Percentiles rank a stretch among this genome's conserved stretches.
Evolutionary conservation across 2,329 filamentous ascomycete genomes (phyloP).

Genomic region (Colletotrichum zoysiae): DNA sequence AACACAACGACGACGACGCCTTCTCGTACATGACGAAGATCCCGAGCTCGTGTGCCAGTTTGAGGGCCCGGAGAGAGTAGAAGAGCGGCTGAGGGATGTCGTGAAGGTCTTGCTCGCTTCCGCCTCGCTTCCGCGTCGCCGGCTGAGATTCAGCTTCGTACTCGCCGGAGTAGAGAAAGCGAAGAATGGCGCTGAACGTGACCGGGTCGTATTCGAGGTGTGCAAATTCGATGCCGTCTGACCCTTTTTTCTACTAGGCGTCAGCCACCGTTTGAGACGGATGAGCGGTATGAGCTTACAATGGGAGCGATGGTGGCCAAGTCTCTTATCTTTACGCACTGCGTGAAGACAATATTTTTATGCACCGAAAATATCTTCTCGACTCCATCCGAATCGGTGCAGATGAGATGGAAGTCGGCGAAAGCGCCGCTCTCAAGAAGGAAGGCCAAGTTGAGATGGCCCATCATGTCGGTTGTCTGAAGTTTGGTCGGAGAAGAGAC

Average conservation of each 20-base stretch:
- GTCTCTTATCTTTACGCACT: slow-evolving; percentile 11
- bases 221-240: slow-evolving; percentile 1
- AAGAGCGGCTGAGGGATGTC: slow-evolving; percentile 12
- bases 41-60: slow-evolving; percentile 5
- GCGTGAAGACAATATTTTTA: slow-evolving; percentile 7
- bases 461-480: slow-evolving; percentile 1
- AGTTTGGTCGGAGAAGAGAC: background rate
- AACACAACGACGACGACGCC: slow-evolving; percentile 3
- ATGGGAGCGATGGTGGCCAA: background rate
- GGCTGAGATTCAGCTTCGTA: slow-evolving; percentile 10
- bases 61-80: slow-evolving; percentile 7
- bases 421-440: slow-evolving; percentile 2
- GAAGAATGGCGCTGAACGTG: slow-evolving; percentile 1
- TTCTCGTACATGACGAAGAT: slow-evolving; percentile 10
- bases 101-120: background rate
- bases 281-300: background rate
- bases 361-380: slow-evolving; percentile 11
- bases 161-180: slow-evolving; percentile 21
- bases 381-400: background rate
- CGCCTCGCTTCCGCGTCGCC: background rate
- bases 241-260: background rate
- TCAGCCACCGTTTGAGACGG: background rate
- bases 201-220: background rate
- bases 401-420: background rate
- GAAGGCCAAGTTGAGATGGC: slow-evolving; percentile 3